Base-by-base conservation (phyloP, 108 stramenopile species). In the Mediolabrus comicus region DNA sequence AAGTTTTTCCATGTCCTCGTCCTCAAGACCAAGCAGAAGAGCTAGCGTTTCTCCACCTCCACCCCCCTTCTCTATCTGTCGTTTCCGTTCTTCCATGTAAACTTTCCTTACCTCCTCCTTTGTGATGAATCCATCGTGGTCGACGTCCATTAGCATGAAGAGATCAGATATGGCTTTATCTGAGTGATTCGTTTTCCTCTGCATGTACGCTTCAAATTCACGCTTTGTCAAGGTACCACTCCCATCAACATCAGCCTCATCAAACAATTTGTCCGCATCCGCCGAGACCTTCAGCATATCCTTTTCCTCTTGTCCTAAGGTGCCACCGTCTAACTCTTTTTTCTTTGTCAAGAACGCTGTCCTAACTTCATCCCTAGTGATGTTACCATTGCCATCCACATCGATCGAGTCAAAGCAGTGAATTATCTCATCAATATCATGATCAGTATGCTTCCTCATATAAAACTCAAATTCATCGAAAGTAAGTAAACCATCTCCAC, bases 1-100 rank as follows among this genome's bases (percentile, higher is more conserved):
- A 39, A 85, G 62, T 62, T 82, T 81, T 31, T 61, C 54, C 49
- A 69, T 58, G 27, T 83, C 77, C 9, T 77, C 71, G 22, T 73
- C 72, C 9, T 67, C 65, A 27, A 62, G 13, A 12, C 62, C 62
- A 29, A 62, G 41, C 13, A 62, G 19, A 28, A 41, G 38, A 13
- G 34, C 62, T 39, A 62, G 17, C 8, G n/a, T 43, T 34, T 67
- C 5, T 24, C 22, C 27, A 16, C 32, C 53, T 22, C 22, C 13
- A 4, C 39, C n/a, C 30, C 55, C 27, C 35, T 67, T 55, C 2
- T 49, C 5, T 9, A 49, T 8, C 19, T 49, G 46, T 8, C 5
- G 22, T 22, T 49, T 2, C 8, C 46, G 46, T 49, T 67, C 54
- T 67, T 38, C 28, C 34, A 67, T 30, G 35, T 46, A 56, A 7